Evolutionary conservation across 768 basidiomycete species (phyloP), one percentile per base, ranked within the genome.

Genomic region (Tulasnella calospora): DNA sequence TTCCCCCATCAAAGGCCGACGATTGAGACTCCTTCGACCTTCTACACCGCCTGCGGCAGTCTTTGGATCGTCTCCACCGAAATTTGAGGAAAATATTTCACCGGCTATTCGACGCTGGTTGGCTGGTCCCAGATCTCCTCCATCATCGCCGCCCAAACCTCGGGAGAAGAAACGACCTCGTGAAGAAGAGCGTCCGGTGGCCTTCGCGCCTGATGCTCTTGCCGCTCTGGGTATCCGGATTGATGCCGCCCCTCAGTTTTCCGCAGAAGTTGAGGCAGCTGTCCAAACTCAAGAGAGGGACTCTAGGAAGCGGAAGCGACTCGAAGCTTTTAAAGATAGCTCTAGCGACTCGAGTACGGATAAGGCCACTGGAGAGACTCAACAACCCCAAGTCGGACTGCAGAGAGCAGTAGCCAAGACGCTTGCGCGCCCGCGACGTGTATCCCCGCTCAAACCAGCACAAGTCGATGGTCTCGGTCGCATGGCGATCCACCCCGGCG

Each of bases 251-350:
- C 61, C 61, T 12, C 30, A 19, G 33, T 67, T 67, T 17, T 67
- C 75, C 23, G 55, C 27, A 3, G 57, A 61, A 40, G 27, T 67
- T 27, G 61, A 67, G 17, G 61, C 61, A 13, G 61, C 61, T 35
- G 27, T 67, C 5, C 61, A 67, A 70, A 51, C 51, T 55, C 67
- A 71, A 40, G 13, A 73, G 46, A 23, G 70, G n/a, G 91, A 91
- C 83, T 82, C 89, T 71, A 89, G 86, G 83, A 94, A 92, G 84
- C 89, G 89, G 74, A 88, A 87, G 80, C 88, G 94, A 57, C 83
- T 94, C 61, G 89, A 88, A 27, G 92, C 93, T 2, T 95, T 95
- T 84, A 85, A 86, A 73, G 85, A 87, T 40, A 83, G 82, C 55
- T 83, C 83, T 7, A 81, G 81, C 83, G 51, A 67, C 74, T 55